A percentile compares a stretch with the other conserved stretches of the same genome.
phyloP scores from a whole-genome alignment of 2,329 filamentous ascomycete genomes.

The Teratosphaeria pseudoeucalypti region DNA sequence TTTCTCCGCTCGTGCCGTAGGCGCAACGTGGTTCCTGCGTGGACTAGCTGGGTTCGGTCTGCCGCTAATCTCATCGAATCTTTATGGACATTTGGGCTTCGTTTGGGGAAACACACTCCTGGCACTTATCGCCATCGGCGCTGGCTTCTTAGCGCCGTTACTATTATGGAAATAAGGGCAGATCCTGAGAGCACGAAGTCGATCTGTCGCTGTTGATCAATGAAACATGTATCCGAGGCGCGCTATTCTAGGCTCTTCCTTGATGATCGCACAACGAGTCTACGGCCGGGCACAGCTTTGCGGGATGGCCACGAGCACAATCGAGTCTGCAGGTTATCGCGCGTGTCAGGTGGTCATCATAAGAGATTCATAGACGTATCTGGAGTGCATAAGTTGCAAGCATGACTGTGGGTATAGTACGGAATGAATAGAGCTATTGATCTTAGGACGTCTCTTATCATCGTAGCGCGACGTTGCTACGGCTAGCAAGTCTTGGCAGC shows the following conservation, averaged over 20 bases:
- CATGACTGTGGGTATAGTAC: neutral
- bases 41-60: constrained; percentile 40
- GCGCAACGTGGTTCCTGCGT: constrained; percentile 35
- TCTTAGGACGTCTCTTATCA: neutral
- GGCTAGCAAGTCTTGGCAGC: neutral
- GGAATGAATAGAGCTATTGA: neutral
- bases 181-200: constrained; percentile 7
- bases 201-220: neutral
- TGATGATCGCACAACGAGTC: neutral
- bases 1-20: constrained; percentile 37
- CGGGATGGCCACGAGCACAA: neutral
- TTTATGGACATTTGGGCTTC: constrained; percentile 27
- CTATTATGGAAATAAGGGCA: constrained; percentile 8
- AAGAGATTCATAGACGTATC: neutral
- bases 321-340: neutral
- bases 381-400: neutral
- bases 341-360: too few relatives aligned
- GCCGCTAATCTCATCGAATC: constrained; percentile 36
- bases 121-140: constrained; percentile 5
- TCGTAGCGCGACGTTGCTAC: neutral
- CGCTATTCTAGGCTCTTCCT: neutral
- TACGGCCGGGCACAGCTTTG: neutral
- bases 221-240: neutral
- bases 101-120: constrained; percentile 26
- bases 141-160: constrained; percentile 8